phyloP scores from a whole-genome alignment of 2,329 filamentous ascomycete species.

The Mollisiaceae sp. region DNA sequence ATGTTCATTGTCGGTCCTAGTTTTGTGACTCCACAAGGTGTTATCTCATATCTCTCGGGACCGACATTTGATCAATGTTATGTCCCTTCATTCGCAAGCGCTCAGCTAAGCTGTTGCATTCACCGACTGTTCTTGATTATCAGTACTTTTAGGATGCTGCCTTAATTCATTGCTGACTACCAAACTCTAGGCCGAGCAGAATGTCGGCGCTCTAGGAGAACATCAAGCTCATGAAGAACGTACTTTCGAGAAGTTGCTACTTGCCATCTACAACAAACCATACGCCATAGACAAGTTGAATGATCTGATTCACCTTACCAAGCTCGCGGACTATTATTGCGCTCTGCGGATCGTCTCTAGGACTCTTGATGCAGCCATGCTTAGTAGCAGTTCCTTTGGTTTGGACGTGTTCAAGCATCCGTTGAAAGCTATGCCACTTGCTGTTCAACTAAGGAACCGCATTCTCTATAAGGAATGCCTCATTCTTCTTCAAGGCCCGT shows the following conservation, averaged over 20 bases:
- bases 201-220: no score
- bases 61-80: no score
- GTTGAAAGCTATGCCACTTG: background rate
- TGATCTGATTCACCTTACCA: background rate
- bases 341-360: conserved; percentile 12
- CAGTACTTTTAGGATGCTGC: no score
- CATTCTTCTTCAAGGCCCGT: background rate
- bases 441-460: background rate
- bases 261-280: conserved; percentile 5
- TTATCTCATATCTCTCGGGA: no score
- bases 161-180: no score
- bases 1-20: background rate
- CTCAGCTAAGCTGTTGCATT: no score
- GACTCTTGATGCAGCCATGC: conserved; percentile 12
- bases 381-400: background rate
- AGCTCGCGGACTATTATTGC: conserved; percentile 15
- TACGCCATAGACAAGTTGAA: background rate
- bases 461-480: conserved; percentile 3
- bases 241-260: background rate
- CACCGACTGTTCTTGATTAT: no score
- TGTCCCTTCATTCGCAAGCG: no score
- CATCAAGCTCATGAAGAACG: background rate
- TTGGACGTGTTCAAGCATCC: background rate
- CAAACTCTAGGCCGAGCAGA: no score
- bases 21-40: no score